A percentile compares a stretch with the other conserved stretches of the same genome.
Conservation (phyloP, 2,329 filamentous ascomycete genomes). For the Pseudogymnoascus sp. region DNA sequence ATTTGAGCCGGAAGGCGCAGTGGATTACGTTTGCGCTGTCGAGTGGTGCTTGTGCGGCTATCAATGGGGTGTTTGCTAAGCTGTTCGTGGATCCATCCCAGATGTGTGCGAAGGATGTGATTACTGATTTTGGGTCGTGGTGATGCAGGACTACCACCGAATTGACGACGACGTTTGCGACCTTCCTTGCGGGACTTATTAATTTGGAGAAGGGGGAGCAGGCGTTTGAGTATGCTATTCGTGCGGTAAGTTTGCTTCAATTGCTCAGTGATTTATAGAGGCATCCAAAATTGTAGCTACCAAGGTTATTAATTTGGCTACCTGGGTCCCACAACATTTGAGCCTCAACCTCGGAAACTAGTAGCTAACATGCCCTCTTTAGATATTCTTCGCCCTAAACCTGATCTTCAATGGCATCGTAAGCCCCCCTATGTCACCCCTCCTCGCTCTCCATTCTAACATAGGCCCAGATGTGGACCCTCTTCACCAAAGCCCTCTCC, state of each 20-base stretch:
- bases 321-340: neutral
- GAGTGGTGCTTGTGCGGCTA: conserved; percentile 69
- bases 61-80: conserved; percentile 79
- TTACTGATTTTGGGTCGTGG: neutral
- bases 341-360: neutral
- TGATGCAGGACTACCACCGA: conserved; percentile 42
- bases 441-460: neutral
- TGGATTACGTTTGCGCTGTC: conserved; percentile 65
- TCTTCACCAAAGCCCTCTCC: conserved; percentile 72
- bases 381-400: conserved; percentile 65
- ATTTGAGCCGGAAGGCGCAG: conserved; percentile 33
- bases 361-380: neutral
- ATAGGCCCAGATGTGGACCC: conserved; percentile 60
- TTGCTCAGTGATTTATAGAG: neutral
- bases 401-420: conserved; percentile 64
- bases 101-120: neutral
- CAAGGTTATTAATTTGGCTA: neutral
- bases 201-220: conserved; percentile 37
- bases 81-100: conserved; percentile 43
- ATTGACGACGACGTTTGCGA: conserved; percentile 45
- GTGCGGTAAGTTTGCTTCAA: conserved; percentile 35
- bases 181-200: conserved; percentile 35
- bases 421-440: conserved; percentile 25
- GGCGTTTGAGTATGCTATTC: conserved; percentile 40
- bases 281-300: neutral